Base-by-base conservation (phyloP, 2,329 filamentous ascomycete genomes). In the Monosporascus sp. region DNA sequence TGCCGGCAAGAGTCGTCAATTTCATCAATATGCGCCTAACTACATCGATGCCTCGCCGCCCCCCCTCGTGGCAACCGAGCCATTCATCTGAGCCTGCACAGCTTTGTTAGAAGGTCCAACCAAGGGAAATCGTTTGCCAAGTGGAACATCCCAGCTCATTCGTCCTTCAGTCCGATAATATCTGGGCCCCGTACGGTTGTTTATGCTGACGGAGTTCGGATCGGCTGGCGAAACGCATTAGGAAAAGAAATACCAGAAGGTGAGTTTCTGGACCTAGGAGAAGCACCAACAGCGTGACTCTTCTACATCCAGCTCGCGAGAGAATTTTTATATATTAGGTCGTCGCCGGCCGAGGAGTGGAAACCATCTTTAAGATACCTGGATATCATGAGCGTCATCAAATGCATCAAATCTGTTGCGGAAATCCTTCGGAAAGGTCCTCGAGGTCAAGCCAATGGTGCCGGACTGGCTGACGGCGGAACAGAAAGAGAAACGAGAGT, bases 271-370 rank as follows among this genome's bases (percentile, higher is more conserved):
- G 45, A 53, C 54, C 54, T 52, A 48, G 58, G 52, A 57, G 50
- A 49, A 46, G 54, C 55, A 51, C 56, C 59, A 54, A 56, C 50
- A 49, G 50, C 52, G 55, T 55, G 60, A 57, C 56, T 57, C 53
- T 54, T 55, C 60, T 51, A 57, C 57, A 51, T 61, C 57, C 56
- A 61, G 58, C 65, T 65, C 61, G 64, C 62, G 64, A 64, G 61
- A 65, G 62, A 63, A 62, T 52, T 60, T 60, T 62, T 66, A 65
- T 67, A 65, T 67, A 64, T 60, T 61, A 65, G 61, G 64, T 64
- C 65, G 62, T 66, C 59, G 62, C 60, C 65, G 60, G 59, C 61
- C 62, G 56, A 53, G 51, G 55, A 60, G 55, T 53, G 55, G 54
- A 31, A 60, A 60, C 61, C 63, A 57, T 62, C 57, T 66, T 61